A percentile compares a stretch with the other conserved stretches of the same genome.
Conservation (phyloP, 202 grass and related monocot genomes). For the Digitaria exilis region DNA sequence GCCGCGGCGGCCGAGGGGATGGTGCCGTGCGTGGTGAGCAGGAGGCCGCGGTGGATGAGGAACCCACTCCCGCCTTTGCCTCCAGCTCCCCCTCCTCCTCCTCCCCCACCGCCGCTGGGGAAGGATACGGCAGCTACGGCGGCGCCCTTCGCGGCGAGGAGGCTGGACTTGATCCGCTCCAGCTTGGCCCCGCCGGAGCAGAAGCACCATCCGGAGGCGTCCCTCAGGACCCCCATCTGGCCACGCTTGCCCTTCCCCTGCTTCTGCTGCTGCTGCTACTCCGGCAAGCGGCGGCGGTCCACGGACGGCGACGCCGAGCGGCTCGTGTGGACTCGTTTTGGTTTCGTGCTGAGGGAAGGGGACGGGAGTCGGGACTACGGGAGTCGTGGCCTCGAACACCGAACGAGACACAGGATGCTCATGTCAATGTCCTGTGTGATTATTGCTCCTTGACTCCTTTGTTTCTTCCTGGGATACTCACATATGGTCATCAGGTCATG, state of each 20-base stretch:
- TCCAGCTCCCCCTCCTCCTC: slow-evolving; percentile 17
- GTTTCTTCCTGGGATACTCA: slow-evolving; percentile 36
- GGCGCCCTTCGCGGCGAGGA: slow-evolving; percentile 69
- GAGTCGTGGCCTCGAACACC: slow-evolving; percentile 20
- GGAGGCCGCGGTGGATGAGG: slow-evolving; percentile 81
- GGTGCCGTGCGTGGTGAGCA: slow-evolving; percentile 84
- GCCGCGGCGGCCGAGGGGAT: slow-evolving; percentile 65
- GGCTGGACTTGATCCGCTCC: slow-evolving; percentile 79
- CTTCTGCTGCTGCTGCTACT: neutral
- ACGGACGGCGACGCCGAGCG: slow-evolving; percentile 18
- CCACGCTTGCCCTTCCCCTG: neutral
- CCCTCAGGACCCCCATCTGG: slow-evolving; percentile 68
- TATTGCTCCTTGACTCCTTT: slow-evolving; percentile 13
- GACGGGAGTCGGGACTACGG: neutral
- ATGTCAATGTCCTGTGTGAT: slow-evolving; percentile 40
- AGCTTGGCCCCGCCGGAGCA: slow-evolving; percentile 76
- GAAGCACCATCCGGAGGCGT: slow-evolving; percentile 78
- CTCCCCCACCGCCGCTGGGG: slow-evolving; percentile 18
- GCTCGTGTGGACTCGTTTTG: slow-evolving; percentile 24
- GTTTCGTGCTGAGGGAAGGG: slow-evolving; percentile 6
- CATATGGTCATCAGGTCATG: slow-evolving; percentile 27
- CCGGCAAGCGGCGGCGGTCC: slow-evolving; percentile 30
- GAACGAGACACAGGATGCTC: slow-evolving; percentile 48
- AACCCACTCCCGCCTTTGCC: slow-evolving; percentile 67
- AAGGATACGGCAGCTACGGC: slow-evolving; percentile 68